Conservation (phyloP, 192 early-diverging fungal genomes). For the Entophlyctis luteolus region DNA sequence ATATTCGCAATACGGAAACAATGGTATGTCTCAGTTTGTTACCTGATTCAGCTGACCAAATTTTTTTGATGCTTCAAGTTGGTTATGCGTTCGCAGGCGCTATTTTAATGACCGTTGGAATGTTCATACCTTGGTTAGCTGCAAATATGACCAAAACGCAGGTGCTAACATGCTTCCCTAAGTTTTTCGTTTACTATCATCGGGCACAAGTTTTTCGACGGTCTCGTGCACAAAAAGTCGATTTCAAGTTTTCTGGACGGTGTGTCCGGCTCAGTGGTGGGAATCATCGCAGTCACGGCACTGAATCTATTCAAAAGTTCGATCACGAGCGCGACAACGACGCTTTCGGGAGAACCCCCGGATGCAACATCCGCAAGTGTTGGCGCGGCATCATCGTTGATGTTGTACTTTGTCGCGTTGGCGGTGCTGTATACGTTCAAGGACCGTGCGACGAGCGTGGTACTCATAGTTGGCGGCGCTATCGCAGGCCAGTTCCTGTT, state of each 20-base stretch:
- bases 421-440: constrained; percentile 33
- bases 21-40: constrained; percentile 3
- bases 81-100: constrained; percentile 32
- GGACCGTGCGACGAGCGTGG: constrained; percentile 10
- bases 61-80: not conserved
- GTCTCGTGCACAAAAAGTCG: constrained; percentile 19
- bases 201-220: constrained; percentile 34
- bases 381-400: not conserved
- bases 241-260: constrained; percentile 32
- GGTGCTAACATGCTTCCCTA: not conserved
- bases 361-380: constrained; percentile 21
- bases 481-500: constrained; percentile 39
- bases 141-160: not conserved
- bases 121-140: not conserved
- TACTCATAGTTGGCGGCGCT: constrained; percentile 27
- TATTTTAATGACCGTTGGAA: constrained; percentile 23
- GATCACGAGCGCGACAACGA: not conserved
- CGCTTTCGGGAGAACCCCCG: not conserved
- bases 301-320: constrained; percentile 22
- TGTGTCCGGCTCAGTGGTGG: constrained; percentile 34
- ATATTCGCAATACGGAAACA: not conserved
- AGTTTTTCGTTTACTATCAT: constrained; percentile 22
- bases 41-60: not conserved
- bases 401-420: constrained; percentile 32
- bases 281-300: constrained; percentile 36